Percentiles rank a stretch among this genome's conserved stretches.
Evolutionary conservation across 768 basidiomycete genomes (phyloP).

Genomic region (Mycena galopus): DNA sequence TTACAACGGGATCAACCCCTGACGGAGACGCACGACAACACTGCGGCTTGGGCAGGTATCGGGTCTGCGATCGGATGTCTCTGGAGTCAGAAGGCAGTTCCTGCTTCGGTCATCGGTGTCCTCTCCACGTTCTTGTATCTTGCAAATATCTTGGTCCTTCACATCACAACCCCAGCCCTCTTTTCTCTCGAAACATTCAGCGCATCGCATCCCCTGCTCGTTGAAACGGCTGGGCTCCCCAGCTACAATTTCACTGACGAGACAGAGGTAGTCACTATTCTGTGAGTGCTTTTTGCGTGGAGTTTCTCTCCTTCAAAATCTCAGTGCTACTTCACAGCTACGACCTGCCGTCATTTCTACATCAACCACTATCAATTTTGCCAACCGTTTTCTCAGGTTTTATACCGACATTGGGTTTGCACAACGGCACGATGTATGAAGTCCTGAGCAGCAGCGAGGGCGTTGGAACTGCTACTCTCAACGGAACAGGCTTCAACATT

Average conservation of each 20-base stretch:
- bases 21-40: no score
- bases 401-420: background rate
- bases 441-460: background rate
- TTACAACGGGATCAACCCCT: no score
- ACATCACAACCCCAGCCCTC: slow-evolving; percentile 39
- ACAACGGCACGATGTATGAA: background rate
- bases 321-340: background rate
- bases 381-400: background rate
- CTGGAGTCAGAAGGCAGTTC: no score
- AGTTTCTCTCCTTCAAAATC: background rate
- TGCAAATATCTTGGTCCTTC: slow-evolving; percentile 33
- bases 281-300: background rate
- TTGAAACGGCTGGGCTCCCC: background rate
- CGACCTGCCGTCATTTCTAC: background rate
- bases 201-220: background rate
- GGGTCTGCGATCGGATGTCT: no score
- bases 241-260: background rate
- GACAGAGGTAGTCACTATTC: background rate
- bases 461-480: background rate
- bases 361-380: background rate
- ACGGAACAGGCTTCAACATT: background rate
- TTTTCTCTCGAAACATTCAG: slow-evolving; percentile 34
- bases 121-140: slow-evolving; percentile 37
- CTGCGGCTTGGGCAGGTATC: no score
- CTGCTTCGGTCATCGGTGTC: no score